Conservation (phyloP, 371 early-diverging fungal genomes). For the Amoeboaphelidium protococcarum region DNA sequence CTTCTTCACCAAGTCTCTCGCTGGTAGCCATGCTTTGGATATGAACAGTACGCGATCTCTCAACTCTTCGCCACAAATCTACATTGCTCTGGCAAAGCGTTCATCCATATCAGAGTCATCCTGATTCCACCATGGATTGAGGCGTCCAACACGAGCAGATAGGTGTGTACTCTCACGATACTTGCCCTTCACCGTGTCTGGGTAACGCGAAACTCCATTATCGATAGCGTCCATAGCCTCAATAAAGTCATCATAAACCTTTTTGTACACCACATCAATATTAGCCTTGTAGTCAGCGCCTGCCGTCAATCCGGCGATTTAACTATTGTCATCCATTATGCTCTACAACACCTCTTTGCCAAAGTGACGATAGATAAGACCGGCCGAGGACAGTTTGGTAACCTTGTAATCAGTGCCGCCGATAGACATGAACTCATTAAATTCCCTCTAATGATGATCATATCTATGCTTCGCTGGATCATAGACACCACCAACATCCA, state of each 20-base stretch:
- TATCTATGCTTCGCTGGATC: slow-evolving; percentile 45
- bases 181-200: slow-evolving; percentile 24
- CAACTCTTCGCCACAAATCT: background rate
- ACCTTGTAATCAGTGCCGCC: slow-evolving; percentile 23
- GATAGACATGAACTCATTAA: slow-evolving; percentile 49
- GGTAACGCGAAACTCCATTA: slow-evolving; percentile 46
- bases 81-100: slow-evolving; percentile 30
- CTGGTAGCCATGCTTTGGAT: slow-evolving; percentile 49
- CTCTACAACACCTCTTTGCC: slow-evolving; percentile 54
- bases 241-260: slow-evolving; percentile 47
- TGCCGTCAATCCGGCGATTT: slow-evolving; percentile 22
- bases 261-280: slow-evolving; percentile 36
- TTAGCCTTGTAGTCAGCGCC: slow-evolving; percentile 12
- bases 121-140: slow-evolving; percentile 85
- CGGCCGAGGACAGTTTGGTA: slow-evolving; percentile 79
- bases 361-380: slow-evolving; percentile 71
- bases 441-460: slow-evolving; percentile 95
- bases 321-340: no score
- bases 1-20: slow-evolving; percentile 43
- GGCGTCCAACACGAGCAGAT: slow-evolving; percentile 38
- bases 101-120: slow-evolving; percentile 28
- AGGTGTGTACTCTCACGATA: slow-evolving; percentile 62
- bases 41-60: background rate
- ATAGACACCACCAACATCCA: slow-evolving; percentile 93
- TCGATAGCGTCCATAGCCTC: slow-evolving; percentile 33